Percentiles rank a stretch among this genome's conserved stretches.
phyloP scores from a whole-genome alignment of 257 asterid species.

The Echium plantagineum region DNA sequence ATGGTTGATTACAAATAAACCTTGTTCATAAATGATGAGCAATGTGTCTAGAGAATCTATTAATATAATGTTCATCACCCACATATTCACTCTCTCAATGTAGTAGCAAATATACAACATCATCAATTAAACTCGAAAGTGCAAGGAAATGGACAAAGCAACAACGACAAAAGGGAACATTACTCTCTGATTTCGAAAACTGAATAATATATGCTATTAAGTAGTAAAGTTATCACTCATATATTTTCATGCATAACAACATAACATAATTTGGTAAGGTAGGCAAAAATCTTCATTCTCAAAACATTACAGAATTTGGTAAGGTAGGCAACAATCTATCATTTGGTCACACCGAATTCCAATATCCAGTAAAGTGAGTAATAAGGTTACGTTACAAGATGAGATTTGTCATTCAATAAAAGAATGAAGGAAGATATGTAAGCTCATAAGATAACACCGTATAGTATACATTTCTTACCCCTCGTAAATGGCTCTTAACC shows the following conservation, averaged over 20 bases:
- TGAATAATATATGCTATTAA: background rate
- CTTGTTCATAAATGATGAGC: conserved; percentile 74
- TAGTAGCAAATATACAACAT: conserved; percentile 75
- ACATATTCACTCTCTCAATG: conserved; percentile 69
- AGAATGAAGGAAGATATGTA: background rate
- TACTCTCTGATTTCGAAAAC: background rate
- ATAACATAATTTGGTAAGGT: no score
- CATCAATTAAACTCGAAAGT: conserved; percentile 7
- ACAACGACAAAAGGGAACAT: background rate
- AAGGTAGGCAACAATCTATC: no score
- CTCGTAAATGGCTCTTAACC: conserved; percentile 28
- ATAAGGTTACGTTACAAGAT: background rate
- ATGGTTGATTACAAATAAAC: conserved; percentile 81
- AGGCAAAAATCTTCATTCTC: no score
- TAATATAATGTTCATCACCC: conserved; percentile 86
- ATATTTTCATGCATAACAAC: background rate
- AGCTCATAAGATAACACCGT: background rate
- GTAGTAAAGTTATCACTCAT: background rate
- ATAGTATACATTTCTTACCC: conserved; percentile 42
- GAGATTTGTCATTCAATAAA: background rate
- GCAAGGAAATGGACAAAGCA: background rate
- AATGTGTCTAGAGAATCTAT: conserved; percentile 85
- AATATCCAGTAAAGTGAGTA: no score
- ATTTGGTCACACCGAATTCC: no score
- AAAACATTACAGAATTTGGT: no score